phyloP scores from a whole-genome alignment of 768 basidiomycete genomes.

The Strobilomyces confusus region DNA sequence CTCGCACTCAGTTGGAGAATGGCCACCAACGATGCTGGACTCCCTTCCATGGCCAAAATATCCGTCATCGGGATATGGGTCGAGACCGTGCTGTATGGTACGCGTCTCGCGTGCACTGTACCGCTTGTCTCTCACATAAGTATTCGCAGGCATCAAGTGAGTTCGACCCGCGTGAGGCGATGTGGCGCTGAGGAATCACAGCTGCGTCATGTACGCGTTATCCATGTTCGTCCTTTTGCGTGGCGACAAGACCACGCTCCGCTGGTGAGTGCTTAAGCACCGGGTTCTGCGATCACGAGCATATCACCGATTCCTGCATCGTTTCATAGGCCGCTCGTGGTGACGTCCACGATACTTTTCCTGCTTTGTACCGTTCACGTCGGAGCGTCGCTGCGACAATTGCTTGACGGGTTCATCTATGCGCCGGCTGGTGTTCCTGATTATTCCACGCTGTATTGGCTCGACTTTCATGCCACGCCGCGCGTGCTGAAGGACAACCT shows the following conservation, averaged over 20 bases:
- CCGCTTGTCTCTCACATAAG: too few relatives aligned
- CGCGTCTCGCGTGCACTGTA: too few relatives aligned
- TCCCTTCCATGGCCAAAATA: too few relatives aligned
- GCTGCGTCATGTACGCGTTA: background rate
- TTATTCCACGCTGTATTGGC: conserved; percentile 3
- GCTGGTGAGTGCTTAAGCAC: background rate
- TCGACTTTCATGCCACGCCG: background rate
- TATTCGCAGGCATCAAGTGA: too few relatives aligned
- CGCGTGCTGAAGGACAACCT: background rate
- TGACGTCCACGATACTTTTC: background rate
- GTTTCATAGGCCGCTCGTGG: background rate
- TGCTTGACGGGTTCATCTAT: conserved; percentile 1
- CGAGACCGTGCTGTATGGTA: too few relatives aligned
- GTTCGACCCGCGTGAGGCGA: too few relatives aligned
- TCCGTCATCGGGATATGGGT: too few relatives aligned
- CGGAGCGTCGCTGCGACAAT: background rate
- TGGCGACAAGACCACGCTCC: background rate
- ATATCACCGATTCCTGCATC: background rate
- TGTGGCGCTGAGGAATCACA: background rate
- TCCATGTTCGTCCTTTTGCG: background rate
- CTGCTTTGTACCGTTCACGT: background rate
- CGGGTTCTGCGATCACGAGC: background rate
- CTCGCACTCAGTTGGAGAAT: too few relatives aligned
- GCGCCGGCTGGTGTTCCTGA: background rate
- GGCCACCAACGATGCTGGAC: too few relatives aligned